Base-by-base conservation (phyloP, 2,329 filamentous ascomycete genomes). In the Amauroascus verrucosus region DNA sequence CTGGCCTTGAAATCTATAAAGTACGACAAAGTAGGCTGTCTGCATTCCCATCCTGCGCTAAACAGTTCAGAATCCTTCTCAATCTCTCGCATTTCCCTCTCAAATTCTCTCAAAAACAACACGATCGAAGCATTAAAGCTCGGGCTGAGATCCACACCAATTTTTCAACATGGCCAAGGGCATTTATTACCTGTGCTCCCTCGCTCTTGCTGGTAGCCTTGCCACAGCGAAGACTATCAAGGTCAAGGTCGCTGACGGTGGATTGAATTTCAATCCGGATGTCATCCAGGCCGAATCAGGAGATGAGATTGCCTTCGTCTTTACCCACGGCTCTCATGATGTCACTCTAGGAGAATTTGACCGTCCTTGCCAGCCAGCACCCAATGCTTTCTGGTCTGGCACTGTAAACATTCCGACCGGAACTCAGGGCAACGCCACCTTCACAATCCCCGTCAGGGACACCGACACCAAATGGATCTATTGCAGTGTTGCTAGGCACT, bases 401-500 rank as follows among this genome's bases (percentile, higher is more conserved):
- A 40, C 53, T 24, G 44, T 59, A 20, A 55, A 57, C 32, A 35
- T 44, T 20, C 51, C 57, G 13, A 30, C 45, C 18, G 44, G 32
- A 20, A 43, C 47, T 20, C 48, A 40, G 16, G 41, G 18, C 22
- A 40, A 38, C 22, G 44, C 55, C 20, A 56, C 56, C 24, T 79
- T 77, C 59, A 74, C 69, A 54, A 69, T 79, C 61, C 67, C 68
- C 9, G 62, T 79, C 16, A 70, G 68, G 26, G 69, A 66, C 54
- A 67, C 70, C 0, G 67, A 72, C 1, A 68, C 75, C 5, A 71
- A 78, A 54, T 79, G 75, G 62, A 57, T 76, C 30, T 79, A 78
- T 61, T 79, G 76, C 54, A 73, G 75, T 0, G 72, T 72, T 1
- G 70, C 65, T 0, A 71, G 70, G 2, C 76, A 79, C 54, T 79